These are phyloP conservation scores for Penicillium ucsense DNA, from an alignment of 495 filamentous ascomycete genomes.

Conservation along the genomic window DNA sequence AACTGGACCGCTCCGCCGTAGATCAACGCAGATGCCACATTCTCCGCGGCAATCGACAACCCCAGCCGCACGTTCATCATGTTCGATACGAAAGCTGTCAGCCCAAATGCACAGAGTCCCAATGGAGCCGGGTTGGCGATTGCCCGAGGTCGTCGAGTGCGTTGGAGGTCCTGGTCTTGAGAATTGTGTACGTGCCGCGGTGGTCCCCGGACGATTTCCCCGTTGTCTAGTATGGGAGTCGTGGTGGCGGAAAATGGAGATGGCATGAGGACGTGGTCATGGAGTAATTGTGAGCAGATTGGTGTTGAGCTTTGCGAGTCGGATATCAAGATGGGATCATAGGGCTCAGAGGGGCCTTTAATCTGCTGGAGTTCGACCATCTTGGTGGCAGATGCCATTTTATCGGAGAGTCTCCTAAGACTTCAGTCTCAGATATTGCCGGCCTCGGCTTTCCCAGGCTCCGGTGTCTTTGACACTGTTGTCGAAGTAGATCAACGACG, in stretches of 20 bases:
- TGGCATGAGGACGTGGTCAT: conserved; percentile 2
- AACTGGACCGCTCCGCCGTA: conserved; percentile 77
- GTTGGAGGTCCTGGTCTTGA: background rate
- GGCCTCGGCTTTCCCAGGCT: too few relatives aligned
- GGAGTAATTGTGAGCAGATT: background rate
- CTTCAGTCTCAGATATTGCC: too few relatives aligned
- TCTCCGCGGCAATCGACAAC: conserved; percentile 45
- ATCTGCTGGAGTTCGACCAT: conserved; percentile 1
- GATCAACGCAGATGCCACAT: conserved; percentile 52
- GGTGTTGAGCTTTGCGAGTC: conserved; percentile 3
- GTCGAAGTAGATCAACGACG: too few relatives aligned
- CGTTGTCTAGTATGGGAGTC: too few relatives aligned
- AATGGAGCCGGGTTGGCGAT: conserved; percentile 71
- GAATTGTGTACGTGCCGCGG: background rate
- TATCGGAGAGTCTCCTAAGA: too few relatives aligned
- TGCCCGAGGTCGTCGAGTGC: conserved; percentile 34
- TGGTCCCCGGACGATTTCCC: background rate
- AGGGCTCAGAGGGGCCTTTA: background rate
- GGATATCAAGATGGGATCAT: background rate
- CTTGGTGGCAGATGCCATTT: conserved; percentile 8
- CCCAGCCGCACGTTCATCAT: conserved; percentile 58
- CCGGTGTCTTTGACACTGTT: too few relatives aligned
- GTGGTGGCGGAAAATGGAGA: too few relatives aligned
- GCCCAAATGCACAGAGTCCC: conserved; percentile 68
- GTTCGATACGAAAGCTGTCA: conserved; percentile 78